A percentile compares a stretch with the other conserved stretches of the same genome.
Conservation (phyloP, 768 basidiomycete species). For the Tulasnella sp. region DNA sequence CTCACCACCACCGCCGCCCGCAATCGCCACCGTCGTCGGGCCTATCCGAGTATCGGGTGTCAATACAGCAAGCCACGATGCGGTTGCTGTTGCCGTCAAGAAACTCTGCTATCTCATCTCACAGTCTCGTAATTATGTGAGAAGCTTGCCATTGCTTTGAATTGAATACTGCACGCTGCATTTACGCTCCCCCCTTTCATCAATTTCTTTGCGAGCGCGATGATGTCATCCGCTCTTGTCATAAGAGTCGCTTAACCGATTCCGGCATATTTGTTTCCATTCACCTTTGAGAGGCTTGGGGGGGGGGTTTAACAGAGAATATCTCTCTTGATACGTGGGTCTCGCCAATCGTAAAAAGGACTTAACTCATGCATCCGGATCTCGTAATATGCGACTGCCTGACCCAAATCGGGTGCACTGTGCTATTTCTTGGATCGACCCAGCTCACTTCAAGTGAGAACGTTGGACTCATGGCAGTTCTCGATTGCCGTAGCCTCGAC, state of each 20-base stretch:
- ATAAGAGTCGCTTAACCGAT: background rate
- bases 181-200: background rate
- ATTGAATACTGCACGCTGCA: conserved; percentile 1
- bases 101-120: conserved; percentile 1
- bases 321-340: background rate
- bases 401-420: too few relatives aligned
- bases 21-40: background rate
- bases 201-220: background rate
- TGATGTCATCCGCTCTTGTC: background rate
- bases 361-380: too few relatives aligned
- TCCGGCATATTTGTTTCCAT: background rate
- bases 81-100: background rate
- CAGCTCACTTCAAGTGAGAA: too few relatives aligned
- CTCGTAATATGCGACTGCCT: too few relatives aligned
- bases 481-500: background rate
- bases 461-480: background rate
- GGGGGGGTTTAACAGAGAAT: background rate
- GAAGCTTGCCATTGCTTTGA: background rate
- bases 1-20: background rate
- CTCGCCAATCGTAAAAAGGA: too few relatives aligned
- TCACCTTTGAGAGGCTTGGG: background rate
- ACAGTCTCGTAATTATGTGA: conserved; percentile 4
- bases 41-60: background rate
- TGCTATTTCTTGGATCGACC: too few relatives aligned
- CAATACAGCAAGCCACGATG: conserved; percentile 1